phyloP scores from a whole-genome alignment of 768 basidiomycete genomes.

The Suillus tomentosus region DNA sequence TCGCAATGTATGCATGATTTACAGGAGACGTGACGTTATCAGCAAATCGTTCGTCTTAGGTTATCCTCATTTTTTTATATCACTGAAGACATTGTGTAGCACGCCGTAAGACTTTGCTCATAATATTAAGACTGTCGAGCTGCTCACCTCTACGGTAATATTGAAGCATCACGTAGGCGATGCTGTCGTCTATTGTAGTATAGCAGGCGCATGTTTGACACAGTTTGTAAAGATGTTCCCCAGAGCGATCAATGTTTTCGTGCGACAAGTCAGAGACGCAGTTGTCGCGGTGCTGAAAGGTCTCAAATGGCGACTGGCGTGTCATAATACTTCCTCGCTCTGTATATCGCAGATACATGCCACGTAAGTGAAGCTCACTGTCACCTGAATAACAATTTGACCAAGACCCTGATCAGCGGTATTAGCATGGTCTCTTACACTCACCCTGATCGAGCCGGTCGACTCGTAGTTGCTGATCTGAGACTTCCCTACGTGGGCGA shows the following conservation, averaged over 20 bases:
- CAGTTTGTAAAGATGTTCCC: neutral
- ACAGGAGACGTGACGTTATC: neutral
- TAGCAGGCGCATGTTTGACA: neutral
- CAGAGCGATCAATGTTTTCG: neutral
- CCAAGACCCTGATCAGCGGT: neutral
- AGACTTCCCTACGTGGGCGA: neutral
- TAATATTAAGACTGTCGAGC: neutral
- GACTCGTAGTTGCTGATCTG: neutral
- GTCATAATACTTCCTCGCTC: neutral
- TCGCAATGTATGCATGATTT: neutral
- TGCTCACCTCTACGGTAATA: neutral
- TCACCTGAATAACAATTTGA: neutral
- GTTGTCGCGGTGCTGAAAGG: neutral
- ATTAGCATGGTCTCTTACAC: neutral
- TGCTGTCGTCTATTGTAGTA: neutral
- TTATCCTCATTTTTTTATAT: neutral
- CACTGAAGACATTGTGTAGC: neutral
- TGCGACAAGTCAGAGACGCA: neutral
- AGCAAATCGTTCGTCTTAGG: neutral
- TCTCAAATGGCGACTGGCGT: neutral
- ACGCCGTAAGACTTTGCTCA: neutral
- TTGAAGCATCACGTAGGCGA: neutral
- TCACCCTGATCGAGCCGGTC: neutral
- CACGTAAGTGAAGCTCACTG: neutral
- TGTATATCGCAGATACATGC: neutral